Evolutionary conservation across 2,329 filamentous ascomycete species (phyloP).

Genomic region (Alternaria consortialis): DNA sequence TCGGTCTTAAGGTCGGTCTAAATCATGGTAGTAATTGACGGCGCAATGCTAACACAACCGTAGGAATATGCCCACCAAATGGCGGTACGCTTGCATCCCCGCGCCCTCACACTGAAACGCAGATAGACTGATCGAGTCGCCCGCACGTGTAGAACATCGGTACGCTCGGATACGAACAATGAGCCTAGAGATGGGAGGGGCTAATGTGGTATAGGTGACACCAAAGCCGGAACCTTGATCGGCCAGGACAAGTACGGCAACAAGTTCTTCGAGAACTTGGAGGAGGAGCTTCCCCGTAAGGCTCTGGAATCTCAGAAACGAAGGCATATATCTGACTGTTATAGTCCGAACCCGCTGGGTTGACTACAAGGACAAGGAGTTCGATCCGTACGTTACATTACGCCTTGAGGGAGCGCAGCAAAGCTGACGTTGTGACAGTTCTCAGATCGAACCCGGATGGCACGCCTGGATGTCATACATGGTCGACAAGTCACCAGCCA

Average conservation of each 20-base stretch:
- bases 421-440: slow-evolving; percentile 60
- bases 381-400: slow-evolving; percentile 69
- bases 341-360: slow-evolving; percentile 95
- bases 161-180: slow-evolving; percentile 28
- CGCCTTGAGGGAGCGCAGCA: neutral
- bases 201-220: slow-evolving; percentile 75
- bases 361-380: slow-evolving; percentile 90
- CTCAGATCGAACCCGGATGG: slow-evolving; percentile 95
- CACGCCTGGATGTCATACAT: slow-evolving; percentile 97
- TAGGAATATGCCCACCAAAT: slow-evolving; percentile 93
- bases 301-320: neutral
- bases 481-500: slow-evolving; percentile 83
- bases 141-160: slow-evolving; percentile 49
- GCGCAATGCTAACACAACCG: slow-evolving; percentile 45
- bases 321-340: slow-evolving; percentile 18
- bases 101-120: slow-evolving; percentile 30
- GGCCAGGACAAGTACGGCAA: slow-evolving; percentile 91
- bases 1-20: slow-evolving; percentile 80
- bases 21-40: slow-evolving; percentile 15
- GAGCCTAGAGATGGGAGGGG: neutral
- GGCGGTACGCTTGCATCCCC: slow-evolving; percentile 70
- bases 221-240: slow-evolving; percentile 88
- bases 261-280: slow-evolving; percentile 94
- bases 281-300: slow-evolving; percentile 89
- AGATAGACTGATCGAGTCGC: slow-evolving; percentile 36